Evolutionary conservation across 2,329 filamentous ascomycete genomes (phyloP).

Genomic region (Calonectria pauciramosa): DNA sequence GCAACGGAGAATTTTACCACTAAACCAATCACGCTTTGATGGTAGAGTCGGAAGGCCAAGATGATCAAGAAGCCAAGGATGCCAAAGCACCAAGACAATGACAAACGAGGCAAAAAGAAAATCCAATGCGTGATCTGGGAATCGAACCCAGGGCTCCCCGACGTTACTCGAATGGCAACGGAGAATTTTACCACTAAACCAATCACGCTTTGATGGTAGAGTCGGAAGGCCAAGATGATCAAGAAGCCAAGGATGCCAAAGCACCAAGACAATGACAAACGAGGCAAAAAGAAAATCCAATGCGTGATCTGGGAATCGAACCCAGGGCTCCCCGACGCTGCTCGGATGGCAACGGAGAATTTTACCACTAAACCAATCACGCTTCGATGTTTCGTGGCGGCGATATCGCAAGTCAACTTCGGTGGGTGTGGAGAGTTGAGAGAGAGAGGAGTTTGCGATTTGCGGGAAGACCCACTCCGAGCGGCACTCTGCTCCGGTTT

Average conservation of each 20-base stretch:
- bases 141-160: constrained; percentile 26
- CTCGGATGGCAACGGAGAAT: constrained; percentile 22
- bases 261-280: neutral
- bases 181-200: constrained; percentile 28
- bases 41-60: neutral
- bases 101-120: neutral
- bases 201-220: constrained; percentile 9
- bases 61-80: neutral
- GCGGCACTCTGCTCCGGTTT: neutral
- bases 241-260: neutral
- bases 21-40: constrained; percentile 4
- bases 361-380: constrained; percentile 26
- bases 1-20: constrained; percentile 4
- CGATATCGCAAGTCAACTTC: neutral
- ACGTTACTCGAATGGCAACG: constrained; percentile 17
- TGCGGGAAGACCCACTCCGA: neutral
- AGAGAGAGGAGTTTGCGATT: too few species aligned
- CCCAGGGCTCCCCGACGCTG: constrained; percentile 21
- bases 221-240: neutral
- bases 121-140: constrained; percentile 17
- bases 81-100: neutral
- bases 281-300: too few species aligned
- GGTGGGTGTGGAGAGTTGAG: neutral
- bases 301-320: constrained; percentile 25
- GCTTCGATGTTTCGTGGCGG: neutral